Percentiles rank a stretch among this genome's conserved stretches.
These are phyloP conservation scores for Candida gigantensis DNA, from an alignment of 1,139 yeast genomes.

Conservation along the genomic window DNA sequence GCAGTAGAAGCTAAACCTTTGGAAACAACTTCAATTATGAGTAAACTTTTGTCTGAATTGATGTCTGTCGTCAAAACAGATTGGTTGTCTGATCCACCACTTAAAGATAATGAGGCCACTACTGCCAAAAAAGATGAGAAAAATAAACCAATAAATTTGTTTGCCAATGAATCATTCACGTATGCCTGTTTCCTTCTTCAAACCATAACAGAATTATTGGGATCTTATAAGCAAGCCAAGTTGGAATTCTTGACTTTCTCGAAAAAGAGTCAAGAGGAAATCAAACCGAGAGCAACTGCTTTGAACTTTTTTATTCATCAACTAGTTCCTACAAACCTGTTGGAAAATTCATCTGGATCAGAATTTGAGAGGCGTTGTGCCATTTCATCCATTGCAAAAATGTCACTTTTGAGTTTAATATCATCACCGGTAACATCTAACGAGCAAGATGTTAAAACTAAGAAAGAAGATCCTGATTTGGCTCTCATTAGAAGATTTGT, in stretches of 20 bases:
- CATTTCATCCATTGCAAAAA: conserved; percentile 52
- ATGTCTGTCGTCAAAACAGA: conserved; percentile 56
- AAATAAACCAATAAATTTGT: conserved; percentile 28
- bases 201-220: conserved; percentile 66
- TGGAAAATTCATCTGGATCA: conserved; percentile 29
- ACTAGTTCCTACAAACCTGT: conserved; percentile 58
- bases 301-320: conserved; percentile 77
- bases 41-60: conserved; percentile 60
- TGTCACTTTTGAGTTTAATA: conserved; percentile 60
- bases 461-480: conserved; percentile 65
- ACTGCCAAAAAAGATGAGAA: conserved; percentile 17
- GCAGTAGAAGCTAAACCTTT: conserved; percentile 12
- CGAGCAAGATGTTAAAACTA: conserved; percentile 43
- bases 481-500: conserved; percentile 72
- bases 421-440: conserved; percentile 49
- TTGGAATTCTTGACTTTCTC: conserved; percentile 80
- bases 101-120: conserved; percentile 16
- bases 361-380: conserved; percentile 44
- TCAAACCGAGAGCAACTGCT: conserved; percentile 70
- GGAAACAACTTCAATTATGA: conserved; percentile 60
- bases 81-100: conserved; percentile 43
- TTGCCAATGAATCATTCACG: conserved; percentile 51
- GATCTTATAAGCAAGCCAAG: conserved; percentile 80
- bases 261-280: conserved; percentile 38
- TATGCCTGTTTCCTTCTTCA: conserved; percentile 71